These are phyloP conservation scores for Colletotrichum sp. DNA, from an alignment of 2,329 filamentous ascomycete species.

Conservation along the genomic window DNA sequence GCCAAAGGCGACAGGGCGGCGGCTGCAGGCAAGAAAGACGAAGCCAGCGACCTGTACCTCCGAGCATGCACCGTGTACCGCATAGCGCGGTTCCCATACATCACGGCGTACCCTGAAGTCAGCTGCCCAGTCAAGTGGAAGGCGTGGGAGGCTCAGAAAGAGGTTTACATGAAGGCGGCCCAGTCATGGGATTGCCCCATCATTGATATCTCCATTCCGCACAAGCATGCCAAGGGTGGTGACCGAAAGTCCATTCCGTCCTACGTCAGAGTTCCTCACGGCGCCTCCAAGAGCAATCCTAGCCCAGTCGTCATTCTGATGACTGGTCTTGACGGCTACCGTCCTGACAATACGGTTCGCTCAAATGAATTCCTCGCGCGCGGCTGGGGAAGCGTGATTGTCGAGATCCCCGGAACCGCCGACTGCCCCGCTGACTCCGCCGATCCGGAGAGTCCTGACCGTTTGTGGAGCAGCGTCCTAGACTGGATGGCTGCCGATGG, in stretches of 20 bases:
- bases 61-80: conserved; percentile 75
- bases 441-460: conserved; percentile 64
- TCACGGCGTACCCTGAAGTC: conserved; percentile 41
- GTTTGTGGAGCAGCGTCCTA: conserved; percentile 66
- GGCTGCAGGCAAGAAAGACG: conserved; percentile 49
- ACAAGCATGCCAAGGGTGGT: conserved; percentile 50
- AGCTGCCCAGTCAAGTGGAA: conserved; percentile 56
- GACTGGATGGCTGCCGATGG: conserved; percentile 59
- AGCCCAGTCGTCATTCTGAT: conserved; percentile 60
- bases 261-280: conserved; percentile 65
- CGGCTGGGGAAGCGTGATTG: conserved; percentile 67
- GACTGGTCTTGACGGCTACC: conserved; percentile 67
- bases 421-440: conserved; percentile 69
- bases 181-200: conserved; percentile 62
- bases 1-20: conserved; percentile 55
- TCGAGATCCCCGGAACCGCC: conserved; percentile 56
- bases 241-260: conserved; percentile 66
- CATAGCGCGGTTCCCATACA: conserved; percentile 73
- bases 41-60: conserved; percentile 68
- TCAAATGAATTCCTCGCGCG: conserved; percentile 65
- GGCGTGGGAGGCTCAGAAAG: conserved; percentile 71
- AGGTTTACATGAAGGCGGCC: conserved; percentile 63
- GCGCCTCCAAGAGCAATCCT: conserved; percentile 14
- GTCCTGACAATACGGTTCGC: conserved; percentile 66
- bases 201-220: conserved; percentile 65